Percentiles rank a stretch among this genome's conserved stretches.
Evolutionary conservation across 208 protist species (phyloP).

Genomic region (Angomonas deanei): DNA sequence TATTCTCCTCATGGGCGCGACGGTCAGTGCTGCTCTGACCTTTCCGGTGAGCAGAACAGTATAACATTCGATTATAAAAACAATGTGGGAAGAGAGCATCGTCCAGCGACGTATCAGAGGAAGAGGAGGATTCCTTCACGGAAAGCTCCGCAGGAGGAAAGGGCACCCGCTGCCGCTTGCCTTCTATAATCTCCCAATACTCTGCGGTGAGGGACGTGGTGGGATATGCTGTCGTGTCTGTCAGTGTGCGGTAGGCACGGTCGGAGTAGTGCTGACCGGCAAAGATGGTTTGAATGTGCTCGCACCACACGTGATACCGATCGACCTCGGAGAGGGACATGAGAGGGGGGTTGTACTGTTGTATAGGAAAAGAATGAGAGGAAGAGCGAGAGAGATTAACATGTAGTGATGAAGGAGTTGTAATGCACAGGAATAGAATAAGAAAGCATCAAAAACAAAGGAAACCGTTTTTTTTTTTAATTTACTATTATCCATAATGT

Average conservation of each 20-base stretch:
- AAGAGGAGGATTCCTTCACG: too few species aligned
- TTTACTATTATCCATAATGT: not conserved
- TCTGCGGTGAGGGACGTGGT: too few species aligned
- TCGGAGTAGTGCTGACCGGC: not conserved
- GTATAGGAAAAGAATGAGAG: slow-evolving; percentile 9
- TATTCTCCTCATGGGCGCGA: not conserved
- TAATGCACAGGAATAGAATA: too few species aligned
- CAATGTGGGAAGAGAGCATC: slow-evolving; percentile 43
- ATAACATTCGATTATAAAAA: slow-evolving; percentile 53
- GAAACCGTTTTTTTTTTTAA: not conserved
- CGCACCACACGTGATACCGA: slow-evolving; percentile 50
- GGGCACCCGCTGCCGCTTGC: too few species aligned
- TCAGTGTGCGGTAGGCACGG: too few species aligned
- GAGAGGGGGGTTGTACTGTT: too few species aligned
- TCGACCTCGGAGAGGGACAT: slow-evolving; percentile 22
- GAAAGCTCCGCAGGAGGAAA: too few species aligned
- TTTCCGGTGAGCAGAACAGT: slow-evolving; percentile 1
- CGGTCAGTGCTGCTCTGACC: not conserved
- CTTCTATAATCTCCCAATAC: too few species aligned
- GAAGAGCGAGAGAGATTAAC: slow-evolving; percentile 6
- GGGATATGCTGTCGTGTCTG: too few species aligned
- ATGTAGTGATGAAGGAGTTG: too few species aligned
- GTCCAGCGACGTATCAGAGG: not conserved
- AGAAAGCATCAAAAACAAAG: not conserved
- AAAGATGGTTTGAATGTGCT: slow-evolving; percentile 41